phyloP scores from a whole-genome alignment of 768 basidiomycete species.

The Tulasnella sp. region DNA sequence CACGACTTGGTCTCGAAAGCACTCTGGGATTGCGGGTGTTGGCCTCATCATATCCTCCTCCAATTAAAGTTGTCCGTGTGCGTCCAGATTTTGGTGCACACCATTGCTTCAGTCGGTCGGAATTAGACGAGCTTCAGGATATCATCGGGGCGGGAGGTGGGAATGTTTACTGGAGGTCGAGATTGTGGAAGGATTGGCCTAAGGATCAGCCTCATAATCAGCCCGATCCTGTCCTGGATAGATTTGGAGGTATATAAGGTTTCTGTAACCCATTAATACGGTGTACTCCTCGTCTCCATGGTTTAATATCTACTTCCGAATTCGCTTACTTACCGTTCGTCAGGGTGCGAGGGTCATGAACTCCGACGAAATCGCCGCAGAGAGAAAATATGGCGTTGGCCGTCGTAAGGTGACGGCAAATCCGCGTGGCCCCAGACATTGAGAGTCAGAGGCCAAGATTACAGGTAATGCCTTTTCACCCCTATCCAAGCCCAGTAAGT shows the following conservation, averaged over 20 bases:
- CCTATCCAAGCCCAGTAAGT: too few relatives aligned
- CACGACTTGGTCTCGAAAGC: not conserved
- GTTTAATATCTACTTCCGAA: too few relatives aligned
- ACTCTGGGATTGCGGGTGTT: not conserved
- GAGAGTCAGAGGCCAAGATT: too few relatives aligned
- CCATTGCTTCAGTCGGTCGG: not conserved
- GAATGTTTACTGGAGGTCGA: not conserved
- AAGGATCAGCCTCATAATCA: not conserved
- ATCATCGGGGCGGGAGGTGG: not conserved
- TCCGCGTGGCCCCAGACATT: too few relatives aligned
- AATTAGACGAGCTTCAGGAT: not conserved
- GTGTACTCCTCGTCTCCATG: too few relatives aligned
- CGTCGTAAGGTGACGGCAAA: too few relatives aligned
- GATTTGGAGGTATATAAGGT: not conserved
- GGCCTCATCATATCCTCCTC: not conserved
- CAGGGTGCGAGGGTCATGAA: too few relatives aligned
- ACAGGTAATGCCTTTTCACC: too few relatives aligned
- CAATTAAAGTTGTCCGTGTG: not conserved
- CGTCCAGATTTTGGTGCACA: not conserved
- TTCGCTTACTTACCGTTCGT: too few relatives aligned
- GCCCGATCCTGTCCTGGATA: not conserved
- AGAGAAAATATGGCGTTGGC: too few relatives aligned
- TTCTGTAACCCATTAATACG: too few relatives aligned
- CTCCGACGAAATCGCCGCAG: too few relatives aligned
- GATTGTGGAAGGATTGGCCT: not conserved